Conservation (phyloP, 352 stramenopile genomes). For the Phytophthora tentaculata region DNA sequence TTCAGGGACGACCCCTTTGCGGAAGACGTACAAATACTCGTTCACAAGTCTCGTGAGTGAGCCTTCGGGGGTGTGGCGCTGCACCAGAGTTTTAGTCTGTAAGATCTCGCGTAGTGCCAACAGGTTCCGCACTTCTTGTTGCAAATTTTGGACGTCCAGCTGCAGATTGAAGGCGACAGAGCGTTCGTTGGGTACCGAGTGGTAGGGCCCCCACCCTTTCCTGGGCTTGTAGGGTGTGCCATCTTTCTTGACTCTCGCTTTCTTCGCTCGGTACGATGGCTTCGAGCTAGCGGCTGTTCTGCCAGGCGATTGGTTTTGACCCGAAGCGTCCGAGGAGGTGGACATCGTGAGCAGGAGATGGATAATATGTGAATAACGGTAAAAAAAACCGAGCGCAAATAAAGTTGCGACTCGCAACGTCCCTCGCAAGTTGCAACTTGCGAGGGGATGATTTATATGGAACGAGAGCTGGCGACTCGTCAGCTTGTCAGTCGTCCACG, state of each 20-base stretch:
- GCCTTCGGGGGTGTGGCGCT: conserved; percentile 35
- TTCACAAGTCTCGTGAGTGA: conserved; percentile 31
- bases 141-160: conserved; percentile 51
- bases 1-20: conserved; percentile 16
- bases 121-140: conserved; percentile 44
- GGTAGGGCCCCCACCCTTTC: conserved; percentile 41
- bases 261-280: neutral
- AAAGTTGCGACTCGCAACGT: too few relatives aligned
- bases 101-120: conserved; percentile 25
- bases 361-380: too few relatives aligned
- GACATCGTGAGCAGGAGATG: too few relatives aligned
- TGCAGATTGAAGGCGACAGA: conserved; percentile 53
- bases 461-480: too few relatives aligned
- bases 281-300: too few relatives aligned
- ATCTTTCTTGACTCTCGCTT: conserved; percentile 21
- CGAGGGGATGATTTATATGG: too few relatives aligned
- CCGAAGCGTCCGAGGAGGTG: neutral
- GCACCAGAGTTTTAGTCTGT: conserved; percentile 22
- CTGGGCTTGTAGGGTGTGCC: conserved; percentile 20
- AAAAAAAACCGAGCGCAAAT: too few relatives aligned
- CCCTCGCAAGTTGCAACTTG: too few relatives aligned
- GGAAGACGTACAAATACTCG: conserved; percentile 37
- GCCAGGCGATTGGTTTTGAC: neutral
- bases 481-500: too few relatives aligned
- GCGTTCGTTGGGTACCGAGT: conserved; percentile 45